Evolutionary conservation across 2,329 filamentous ascomycete genomes (phyloP).

Genomic region (Phialophora expanda): DNA sequence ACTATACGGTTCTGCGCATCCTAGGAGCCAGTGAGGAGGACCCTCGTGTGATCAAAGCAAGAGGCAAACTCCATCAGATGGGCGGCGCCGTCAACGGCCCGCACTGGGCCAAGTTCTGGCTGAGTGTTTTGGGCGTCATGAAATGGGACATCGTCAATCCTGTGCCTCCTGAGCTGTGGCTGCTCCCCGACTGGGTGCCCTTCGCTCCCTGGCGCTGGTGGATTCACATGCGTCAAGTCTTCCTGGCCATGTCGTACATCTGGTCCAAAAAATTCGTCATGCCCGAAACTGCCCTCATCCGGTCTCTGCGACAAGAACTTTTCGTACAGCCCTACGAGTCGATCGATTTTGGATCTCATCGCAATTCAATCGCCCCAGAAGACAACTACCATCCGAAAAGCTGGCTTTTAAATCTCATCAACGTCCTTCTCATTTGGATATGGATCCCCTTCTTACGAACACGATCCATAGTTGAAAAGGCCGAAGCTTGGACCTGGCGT

Average conservation of each 20-base stretch:
- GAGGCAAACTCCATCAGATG: slow-evolving; percentile 79
- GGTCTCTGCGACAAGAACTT: slow-evolving; percentile 76
- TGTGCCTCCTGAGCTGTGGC: slow-evolving; percentile 89
- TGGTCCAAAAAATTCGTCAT: slow-evolving; percentile 83
- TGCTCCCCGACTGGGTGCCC: slow-evolving; percentile 88
- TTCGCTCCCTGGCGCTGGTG: slow-evolving; percentile 94
- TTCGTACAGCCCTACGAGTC: slow-evolving; percentile 77
- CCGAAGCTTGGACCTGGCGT: slow-evolving; percentile 80
- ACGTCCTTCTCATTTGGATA: slow-evolving; percentile 77
- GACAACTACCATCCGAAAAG: slow-evolving; percentile 96
- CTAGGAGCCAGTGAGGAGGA: slow-evolving; percentile 85
- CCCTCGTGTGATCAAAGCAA: slow-evolving; percentile 81
- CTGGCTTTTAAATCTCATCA: slow-evolving; percentile 77
- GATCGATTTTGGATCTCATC: slow-evolving; percentile 77
- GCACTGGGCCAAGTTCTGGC: slow-evolving; percentile 98
- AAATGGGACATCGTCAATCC: slow-evolving; percentile 95
- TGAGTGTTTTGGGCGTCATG: slow-evolving; percentile 80
- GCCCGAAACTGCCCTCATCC: slow-evolving; percentile 74
- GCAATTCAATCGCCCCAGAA: slow-evolving; percentile 76
- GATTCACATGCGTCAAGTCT: slow-evolving; percentile 98
- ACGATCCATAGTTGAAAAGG: slow-evolving; percentile 67
- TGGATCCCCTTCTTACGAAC: slow-evolving; percentile 80
- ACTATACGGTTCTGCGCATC: slow-evolving; percentile 80
- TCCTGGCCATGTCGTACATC: slow-evolving; percentile 86
- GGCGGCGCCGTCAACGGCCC: slow-evolving; percentile 83